Percentiles rank a stretch among this genome's conserved stretches.
Evolutionary conservation across 192 early-diverging fungal species (phyloP).

Genomic region (Podila clonocystis): DNA sequence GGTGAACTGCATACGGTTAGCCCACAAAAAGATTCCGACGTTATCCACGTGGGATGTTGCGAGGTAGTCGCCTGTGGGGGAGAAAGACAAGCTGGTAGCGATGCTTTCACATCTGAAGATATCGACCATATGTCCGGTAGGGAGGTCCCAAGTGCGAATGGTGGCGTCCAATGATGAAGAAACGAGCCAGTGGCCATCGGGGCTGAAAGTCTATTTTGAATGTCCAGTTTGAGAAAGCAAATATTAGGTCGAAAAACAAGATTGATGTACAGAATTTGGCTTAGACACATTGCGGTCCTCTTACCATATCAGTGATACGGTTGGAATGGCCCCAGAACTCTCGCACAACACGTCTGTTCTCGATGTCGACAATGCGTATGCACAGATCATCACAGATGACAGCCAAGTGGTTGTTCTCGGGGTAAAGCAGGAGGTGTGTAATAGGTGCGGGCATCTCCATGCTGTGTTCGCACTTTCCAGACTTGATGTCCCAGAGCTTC

Average conservation of each 20-base stretch:
- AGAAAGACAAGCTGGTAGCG: conserved; percentile 87
- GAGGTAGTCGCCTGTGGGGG: conserved; percentile 91
- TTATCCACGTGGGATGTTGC: conserved; percentile 93
- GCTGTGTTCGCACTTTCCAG: conserved; percentile 66
- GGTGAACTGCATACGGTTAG: conserved; percentile 83
- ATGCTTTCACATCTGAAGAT: conserved; percentile 80
- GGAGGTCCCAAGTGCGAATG: conserved; percentile 96
- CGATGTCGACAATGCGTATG: conserved; percentile 89
- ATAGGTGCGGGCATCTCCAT: conserved; percentile 75
- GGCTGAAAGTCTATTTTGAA: conserved; percentile 76
- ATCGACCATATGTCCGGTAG: conserved; percentile 90
- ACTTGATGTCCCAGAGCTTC: conserved; percentile 90
- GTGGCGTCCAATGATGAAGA: conserved; percentile 85
- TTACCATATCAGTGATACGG: conserved; percentile 89
- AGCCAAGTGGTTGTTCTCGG: conserved; percentile 82
- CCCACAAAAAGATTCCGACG: conserved; percentile 94
- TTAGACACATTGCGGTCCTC: not conserved
- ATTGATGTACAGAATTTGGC: not conserved
- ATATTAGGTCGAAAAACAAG: not conserved
- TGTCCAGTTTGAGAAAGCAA: not conserved
- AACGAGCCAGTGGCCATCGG: conserved; percentile 93
- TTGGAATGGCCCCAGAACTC: conserved; percentile 89
- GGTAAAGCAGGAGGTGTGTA: conserved; percentile 67
- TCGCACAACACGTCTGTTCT: conserved; percentile 84
- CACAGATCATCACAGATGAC: conserved; percentile 87